Evolutionary conservation across 73 alveolate species (phyloP), one percentile per base, ranked within the genome.

Genomic region (Stentor roeselii): DNA sequence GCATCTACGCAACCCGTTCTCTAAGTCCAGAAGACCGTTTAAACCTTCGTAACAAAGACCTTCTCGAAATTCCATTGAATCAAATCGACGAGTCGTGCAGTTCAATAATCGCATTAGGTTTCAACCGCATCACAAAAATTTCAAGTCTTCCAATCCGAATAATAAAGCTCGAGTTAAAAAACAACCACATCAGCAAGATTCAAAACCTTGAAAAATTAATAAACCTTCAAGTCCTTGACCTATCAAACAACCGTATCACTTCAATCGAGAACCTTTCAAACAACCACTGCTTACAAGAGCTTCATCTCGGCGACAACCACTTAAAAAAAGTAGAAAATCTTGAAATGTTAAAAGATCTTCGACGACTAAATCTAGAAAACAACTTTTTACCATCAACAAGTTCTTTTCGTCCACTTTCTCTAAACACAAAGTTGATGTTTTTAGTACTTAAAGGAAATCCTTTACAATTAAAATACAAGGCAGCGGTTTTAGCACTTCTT

Each of bases 401-500:
- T 21, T 21, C 41, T 32, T 27, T 67, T 34, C 37, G 80, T 1
- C 27, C n/a, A 21, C 41, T 67, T 1, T 67, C 80, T 11, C 34
- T 67, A 21, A 67, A 67, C 2, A 67, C 41, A 67, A 67, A 2
- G 34, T 32, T 67, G 27, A 21, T 40, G 21, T 34, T 30, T 2
- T 67, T 67, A 2, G 37, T 67, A 67, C 21, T 67, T n/a, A 67
- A 32, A 2, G 80, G 80, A 21, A 67, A 67, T 40, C 80, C 80
- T 27, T 27, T 67, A 1, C 41, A 67, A 34, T 14, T 14, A 34
- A 32, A 32, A 21, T 67, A 67, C 42, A 67, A 67, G 42, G 42
- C 80, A 1, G 11, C 37, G 14, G 34, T 67, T 21, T 27, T 32
- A 0, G 14, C 41, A 27, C 41, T 67, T 21, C 80, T 67, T 34